Evolutionary conservation across 208 protist species (phyloP), one percentile per base, ranked within the genome.

Genomic region (Leishmania mexicana): DNA sequence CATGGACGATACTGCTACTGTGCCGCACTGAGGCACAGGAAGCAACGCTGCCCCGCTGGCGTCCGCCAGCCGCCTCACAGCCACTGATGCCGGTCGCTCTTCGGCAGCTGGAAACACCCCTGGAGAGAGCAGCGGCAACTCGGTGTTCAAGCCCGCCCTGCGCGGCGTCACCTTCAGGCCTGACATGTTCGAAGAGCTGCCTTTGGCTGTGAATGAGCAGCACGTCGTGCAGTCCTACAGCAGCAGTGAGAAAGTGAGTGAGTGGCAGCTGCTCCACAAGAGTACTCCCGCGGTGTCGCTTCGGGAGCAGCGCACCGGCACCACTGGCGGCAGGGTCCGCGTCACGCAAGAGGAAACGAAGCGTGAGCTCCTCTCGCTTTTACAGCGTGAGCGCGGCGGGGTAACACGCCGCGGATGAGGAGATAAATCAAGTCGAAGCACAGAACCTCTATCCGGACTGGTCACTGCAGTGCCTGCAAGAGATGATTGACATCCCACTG

Each of bases 381-480:
- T 70, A 76, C 57, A 68, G 45, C 11, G 45, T 74, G 51, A 71
- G 38, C 42, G 40, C 75, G 1, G 75, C 75, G n/a, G 80, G 74
- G 24, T 80, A 80, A 76, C 57, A 76, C 10, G 75, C 68, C 62
- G 67, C 83, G 19, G 84, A 92, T 15, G 85, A 89, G 38, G 85
- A 92, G 49, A 81, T 79, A 57, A 87, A 88, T 58, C 77, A 82
- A 19, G 79, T 88, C 0, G 81, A 80, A 3, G 76, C 81, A 17
- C 67, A 83, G n/a, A 81, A 89, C 31, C 78, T 92, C 49, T 88
- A 81, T 65, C 85, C 88, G 0, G 88, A 84, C n/a, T 92, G 86
- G 85, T 85, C 88, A 72, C 81, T 88, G 78, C 88, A 92, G 79
- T 89, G 86, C 58, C 76, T 92, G 68, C 83, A 88, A 71, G 84